A percentile compares a stretch with the other conserved stretches of the same genome.
Evolutionary conservation across 2,329 filamentous ascomycete genomes (phyloP).

Genomic region (Geosmithia flava): DNA sequence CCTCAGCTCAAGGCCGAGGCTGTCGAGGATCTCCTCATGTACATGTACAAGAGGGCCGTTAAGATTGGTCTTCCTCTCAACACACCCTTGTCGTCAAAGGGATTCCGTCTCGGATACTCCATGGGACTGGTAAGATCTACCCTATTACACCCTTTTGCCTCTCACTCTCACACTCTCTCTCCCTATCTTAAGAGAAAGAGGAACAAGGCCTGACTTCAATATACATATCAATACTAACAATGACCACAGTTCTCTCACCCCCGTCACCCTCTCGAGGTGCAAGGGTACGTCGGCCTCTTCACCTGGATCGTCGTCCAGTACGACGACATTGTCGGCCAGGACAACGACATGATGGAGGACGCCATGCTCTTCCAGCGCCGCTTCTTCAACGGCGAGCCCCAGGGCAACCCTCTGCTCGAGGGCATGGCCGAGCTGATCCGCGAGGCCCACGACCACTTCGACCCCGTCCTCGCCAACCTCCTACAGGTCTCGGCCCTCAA

Average conservation of each 20-base stretch:
- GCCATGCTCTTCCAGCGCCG: slow-evolving; percentile 6
- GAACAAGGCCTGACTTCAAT: too few relatives aligned
- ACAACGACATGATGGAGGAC: slow-evolving; percentile 8
- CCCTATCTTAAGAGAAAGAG: too few relatives aligned
- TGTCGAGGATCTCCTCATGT: slow-evolving; percentile 6
- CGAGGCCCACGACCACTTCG: slow-evolving; percentile 8
- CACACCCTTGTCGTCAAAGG: slow-evolving; percentile 7
- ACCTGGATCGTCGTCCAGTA: slow-evolving; percentile 11
- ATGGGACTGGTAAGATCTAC: slow-evolving; percentile 7
- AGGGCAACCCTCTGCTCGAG: slow-evolving; percentile 8
- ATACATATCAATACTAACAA: background rate
- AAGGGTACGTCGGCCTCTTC: slow-evolving; percentile 9
- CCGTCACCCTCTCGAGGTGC: slow-evolving; percentile 6
- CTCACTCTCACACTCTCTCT: too few relatives aligned
- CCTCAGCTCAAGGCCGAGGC: slow-evolving; percentile 5
- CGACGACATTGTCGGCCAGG: slow-evolving; percentile 9
- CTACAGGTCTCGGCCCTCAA: slow-evolving; percentile 9
- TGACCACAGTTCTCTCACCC: slow-evolving; percentile 8
- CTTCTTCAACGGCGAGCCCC: slow-evolving; percentile 8
- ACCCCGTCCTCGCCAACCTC: slow-evolving; percentile 7
- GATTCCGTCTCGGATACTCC: slow-evolving; percentile 8
- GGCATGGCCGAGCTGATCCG: slow-evolving; percentile 5
- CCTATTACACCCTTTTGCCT: too few relatives aligned
- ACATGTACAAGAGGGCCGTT: slow-evolving; percentile 8
- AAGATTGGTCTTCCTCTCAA: slow-evolving; percentile 8